phyloP scores from a whole-genome alignment of 2,329 filamentous ascomycete species.

The Sphaerostilbella broomeana region DNA sequence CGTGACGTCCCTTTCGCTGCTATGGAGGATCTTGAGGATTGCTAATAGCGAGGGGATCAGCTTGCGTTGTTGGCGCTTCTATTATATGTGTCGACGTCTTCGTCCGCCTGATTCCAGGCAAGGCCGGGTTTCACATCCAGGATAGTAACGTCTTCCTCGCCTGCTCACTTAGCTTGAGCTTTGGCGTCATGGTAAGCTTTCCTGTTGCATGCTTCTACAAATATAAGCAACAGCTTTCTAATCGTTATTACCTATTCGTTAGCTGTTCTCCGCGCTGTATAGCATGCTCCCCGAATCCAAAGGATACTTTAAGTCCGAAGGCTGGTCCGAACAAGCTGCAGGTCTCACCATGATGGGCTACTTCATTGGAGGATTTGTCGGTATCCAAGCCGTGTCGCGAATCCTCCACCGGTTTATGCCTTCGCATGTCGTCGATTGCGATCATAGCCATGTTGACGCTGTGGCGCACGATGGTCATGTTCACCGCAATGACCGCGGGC shows the following conservation, averaged over 20 bases:
- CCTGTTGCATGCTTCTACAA: not conserved
- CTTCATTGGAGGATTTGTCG: constrained; percentile 66
- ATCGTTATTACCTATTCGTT: constrained; percentile 1
- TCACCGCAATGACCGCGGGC: constrained; percentile 20
- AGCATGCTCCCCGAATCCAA: constrained; percentile 88
- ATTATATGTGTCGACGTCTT: constrained; percentile 84
- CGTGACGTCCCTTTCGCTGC: constrained; percentile 22
- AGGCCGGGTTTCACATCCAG: constrained; percentile 75
- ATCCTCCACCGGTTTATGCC: constrained; percentile 68
- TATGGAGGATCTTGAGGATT: not conserved
- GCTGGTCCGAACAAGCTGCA: constrained; percentile 59
- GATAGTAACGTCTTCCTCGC: constrained; percentile 86
- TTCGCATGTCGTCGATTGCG: constrained; percentile 74
- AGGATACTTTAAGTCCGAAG: constrained; percentile 64
- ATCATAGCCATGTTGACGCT: constrained; percentile 61
- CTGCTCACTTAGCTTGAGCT: constrained; percentile 82
- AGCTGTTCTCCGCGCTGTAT: constrained; percentile 89
- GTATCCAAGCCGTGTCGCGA: constrained; percentile 67
- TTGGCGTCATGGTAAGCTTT: constrained; percentile 80
- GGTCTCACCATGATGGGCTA: constrained; percentile 62
- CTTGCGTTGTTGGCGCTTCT: constrained; percentile 67
- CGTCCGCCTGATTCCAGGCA: constrained; percentile 64
- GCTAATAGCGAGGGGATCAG: constrained; percentile 25
- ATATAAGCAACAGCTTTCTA: not conserved
- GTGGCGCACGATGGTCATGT: constrained; percentile 22